Base-by-base conservation (phyloP, 1,139 yeast species). In the Geotrichum cucujoidarum region DNA sequence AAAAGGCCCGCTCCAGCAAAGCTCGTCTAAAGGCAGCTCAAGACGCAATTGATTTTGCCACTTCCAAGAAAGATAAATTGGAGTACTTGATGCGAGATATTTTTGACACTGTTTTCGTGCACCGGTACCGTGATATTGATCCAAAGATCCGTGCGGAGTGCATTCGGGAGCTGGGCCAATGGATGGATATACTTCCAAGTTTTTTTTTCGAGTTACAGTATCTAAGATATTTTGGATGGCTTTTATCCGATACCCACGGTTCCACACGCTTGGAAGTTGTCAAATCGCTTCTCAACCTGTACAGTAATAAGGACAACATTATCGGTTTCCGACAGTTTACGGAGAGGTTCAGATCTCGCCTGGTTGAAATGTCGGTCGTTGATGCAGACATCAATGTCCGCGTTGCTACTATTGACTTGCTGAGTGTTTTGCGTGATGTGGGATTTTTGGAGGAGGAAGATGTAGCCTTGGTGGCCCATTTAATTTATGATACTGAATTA, bases 101-200 rank as follows among this genome's bases (percentile, higher is more conserved):
- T 7, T 75, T 80, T 35, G 80, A 78, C 53, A 73, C 84, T 1
- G 77, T 83, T 4, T 83, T 88, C 62, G 78, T 80, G 8, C 88
- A 83, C 58, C 72, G 97, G 55, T 85, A 85, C 61, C 79, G 90
- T 54, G 97, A 90, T 63, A 74, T 83, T 11, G 95, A 88, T 60
- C 78, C 83, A 6, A 65, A 67, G 8, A 83, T 89, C 30, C 74
- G 97, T 55, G 74, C 75, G 20, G 88, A 82, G 50, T 84, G 95
- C 52, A 70, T 87, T 55, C 60, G 64, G 14, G 73, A 76, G 37
- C 69, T 89, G 43, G 79, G 88, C 18, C 71, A 67, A 24, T 83
- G 95, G 84, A 83, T 87, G 71, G 70, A 74, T n/a, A 62, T 69
- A 6, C 77, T 76, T 53, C 95, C 95, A 0, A 88, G 82, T 49